phyloP scores from a whole-genome alignment of 768 basidiomycete genomes.

The Trametes maxima region DNA sequence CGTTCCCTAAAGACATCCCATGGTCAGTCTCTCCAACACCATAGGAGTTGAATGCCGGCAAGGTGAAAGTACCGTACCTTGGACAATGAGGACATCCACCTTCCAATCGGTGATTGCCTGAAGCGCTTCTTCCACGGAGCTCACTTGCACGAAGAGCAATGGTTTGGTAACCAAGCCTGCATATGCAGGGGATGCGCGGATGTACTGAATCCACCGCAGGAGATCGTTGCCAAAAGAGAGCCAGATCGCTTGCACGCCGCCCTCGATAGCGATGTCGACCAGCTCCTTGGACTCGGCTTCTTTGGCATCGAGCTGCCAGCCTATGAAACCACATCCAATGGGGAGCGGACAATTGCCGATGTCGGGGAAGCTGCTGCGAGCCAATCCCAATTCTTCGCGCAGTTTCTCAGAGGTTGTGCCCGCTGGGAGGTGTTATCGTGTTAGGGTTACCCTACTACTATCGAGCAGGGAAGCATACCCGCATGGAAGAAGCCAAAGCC shows the following conservation, averaged over 20 bases:
- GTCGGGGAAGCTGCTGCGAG: conserved; percentile 38
- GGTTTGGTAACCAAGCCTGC: conserved; percentile 45
- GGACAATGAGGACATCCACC: conserved; percentile 73
- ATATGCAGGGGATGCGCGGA: conserved; percentile 54
- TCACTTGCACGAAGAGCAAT: conserved; percentile 64
- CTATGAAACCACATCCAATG: conserved; percentile 76
- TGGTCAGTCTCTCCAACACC: not conserved
- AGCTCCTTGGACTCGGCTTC: conserved; percentile 42
- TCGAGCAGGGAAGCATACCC: conserved; percentile 40
- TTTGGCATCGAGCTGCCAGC: conserved; percentile 68
- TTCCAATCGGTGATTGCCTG: conserved; percentile 65
- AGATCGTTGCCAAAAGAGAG: conserved; percentile 68
- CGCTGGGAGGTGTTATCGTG: conserved; percentile 37
- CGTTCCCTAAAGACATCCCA: conserved; percentile 53
- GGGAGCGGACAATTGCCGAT: conserved; percentile 40
- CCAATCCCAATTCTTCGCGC: conserved; percentile 53
- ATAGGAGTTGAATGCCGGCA: not conserved
- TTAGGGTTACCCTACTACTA: not conserved
- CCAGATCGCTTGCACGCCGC: conserved; percentile 68
- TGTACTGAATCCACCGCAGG: conserved; percentile 58
- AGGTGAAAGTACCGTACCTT: conserved; percentile 50
- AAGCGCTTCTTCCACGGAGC: conserved; percentile 59
- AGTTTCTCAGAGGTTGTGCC: conserved; percentile 49
- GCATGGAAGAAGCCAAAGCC: conserved; percentile 75
- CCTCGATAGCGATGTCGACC: conserved; percentile 53